phyloP scores from a whole-genome alignment of 148 eudicot genomes.

The Gaultheria prostrata region DNA sequence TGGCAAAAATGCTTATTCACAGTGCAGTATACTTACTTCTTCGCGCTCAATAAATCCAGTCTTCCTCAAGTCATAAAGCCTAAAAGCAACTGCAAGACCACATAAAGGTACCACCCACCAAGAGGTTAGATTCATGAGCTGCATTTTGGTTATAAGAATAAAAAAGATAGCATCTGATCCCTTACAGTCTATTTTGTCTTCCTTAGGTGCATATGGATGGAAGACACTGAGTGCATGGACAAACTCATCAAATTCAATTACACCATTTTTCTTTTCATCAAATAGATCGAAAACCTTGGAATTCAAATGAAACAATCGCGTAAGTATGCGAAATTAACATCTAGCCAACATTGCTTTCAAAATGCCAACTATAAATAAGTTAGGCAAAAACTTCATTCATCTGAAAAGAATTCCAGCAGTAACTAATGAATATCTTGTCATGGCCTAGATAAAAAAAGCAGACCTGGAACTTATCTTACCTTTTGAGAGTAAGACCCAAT shows the following conservation, averaged over 20 bases:
- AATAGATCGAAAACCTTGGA: constrained; percentile 52
- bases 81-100: constrained; percentile 71
- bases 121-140: constrained; percentile 9
- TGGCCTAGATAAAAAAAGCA: not conserved
- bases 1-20: not conserved
- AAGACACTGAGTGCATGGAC: constrained; percentile 46
- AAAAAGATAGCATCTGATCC: not conserved
- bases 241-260: constrained; percentile 61
- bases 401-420: not conserved
- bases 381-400: not conserved
- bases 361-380: not conserved
- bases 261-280: constrained; percentile 51
- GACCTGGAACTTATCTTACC: not conserved
- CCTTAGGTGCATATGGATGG: constrained; percentile 51
- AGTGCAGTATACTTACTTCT: constrained; percentile 65
- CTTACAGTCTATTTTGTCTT: constrained; percentile 69
- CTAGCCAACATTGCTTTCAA: not conserved
- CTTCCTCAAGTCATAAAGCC: constrained; percentile 89
- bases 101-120: not conserved
- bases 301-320: not conserved
- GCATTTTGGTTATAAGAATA: not conserved
- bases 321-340: not conserved
- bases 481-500: not conserved
- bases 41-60: constrained; percentile 95
- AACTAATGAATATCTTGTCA: not conserved